Evolutionary conservation across 441 rosid genomes (phyloP), one percentile per base, ranked within the genome.

Genomic region (Adansonia rubrostipa): DNA sequence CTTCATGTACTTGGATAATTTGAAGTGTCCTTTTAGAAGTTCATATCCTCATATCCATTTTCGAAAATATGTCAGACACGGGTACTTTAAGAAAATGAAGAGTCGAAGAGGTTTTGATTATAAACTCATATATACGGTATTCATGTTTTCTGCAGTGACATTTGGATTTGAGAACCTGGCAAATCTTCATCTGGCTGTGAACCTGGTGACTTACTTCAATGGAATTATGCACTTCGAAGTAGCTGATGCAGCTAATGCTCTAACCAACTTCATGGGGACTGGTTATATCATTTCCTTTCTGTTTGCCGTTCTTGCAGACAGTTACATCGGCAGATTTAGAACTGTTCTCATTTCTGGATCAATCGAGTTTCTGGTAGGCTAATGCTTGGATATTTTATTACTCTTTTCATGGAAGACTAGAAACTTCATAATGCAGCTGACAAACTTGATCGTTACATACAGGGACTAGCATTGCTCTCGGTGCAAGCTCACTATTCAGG

Each of bases 211-310:
- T 15, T 90, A 89, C 53, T 86, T 90, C 89, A 85, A 70, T 67
- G 84, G 87, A 10, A 65, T 82, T 58, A 80, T 89, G 89, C 93
- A 90, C 79, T 83, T 85, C 61, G 86, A 82, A 24, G 22, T 86
- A n/a, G 84, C 93, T 4, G 93, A 89, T 71, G 88, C 92, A 2
- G 93, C 93, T 60, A 91, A 86, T 70, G 78, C 84, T 53, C 81
- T 92, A 36, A 90, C 96, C 76, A 90, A 90, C 82, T 88, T 58
- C 78, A 79, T 85, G 88, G 96, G 91, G 8, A 79, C 83, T 45
- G 13, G 87, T 74, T 86, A 76, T 86, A 79, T 92, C 57, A 85
- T 90, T 77, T 75, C 87, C 69, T 77, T 90, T 28, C 40, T 84
- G 3, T 86, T 81, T 36, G 92, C 90, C 19, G 28, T 80, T 68